Evolutionary conservation across 208 protist species (phyloP), one percentile per base, ranked within the genome.

Genomic region (Trypanosoma conorhini): DNA sequence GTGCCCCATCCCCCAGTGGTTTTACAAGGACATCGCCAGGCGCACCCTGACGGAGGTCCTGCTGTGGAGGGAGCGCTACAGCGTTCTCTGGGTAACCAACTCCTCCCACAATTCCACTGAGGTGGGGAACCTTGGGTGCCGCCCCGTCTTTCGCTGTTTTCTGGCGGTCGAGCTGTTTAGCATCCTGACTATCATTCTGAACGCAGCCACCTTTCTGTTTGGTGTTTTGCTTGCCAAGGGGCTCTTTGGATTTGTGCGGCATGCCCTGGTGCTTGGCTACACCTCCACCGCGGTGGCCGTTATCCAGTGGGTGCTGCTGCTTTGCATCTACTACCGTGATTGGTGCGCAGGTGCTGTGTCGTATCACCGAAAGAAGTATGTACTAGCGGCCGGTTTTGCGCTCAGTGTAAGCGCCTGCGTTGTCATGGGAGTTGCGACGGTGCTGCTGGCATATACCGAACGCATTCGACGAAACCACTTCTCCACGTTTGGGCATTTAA

Each of bases 1-100:
- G n/a, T 88, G 77, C 76, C 77, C 80, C 38, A 82, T 89, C 59
- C 57, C 85, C 12, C 85, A 90, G 68, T 94, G 85, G 80, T 86
- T 85, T 73, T 94, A 91, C 81, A 94, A 94, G 77, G 60, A 86
- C 70, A 72, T 59, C 50, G 66, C 44, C 22, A 88, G 75, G 42
- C 72, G 64, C 46, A 67, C 30, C 28, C 62, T 80, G 33, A 87
- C 70, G 12, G 83, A 94, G 22, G 77, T 91, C 19, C 73, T 87
- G 72, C 74, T 94, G 48, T 94, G 85, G 82, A 76, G 77, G 30
- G 58, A 80, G 58, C 72, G 77, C 19, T 42, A 76, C 3, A 63
- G 78, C 38, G 65, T 74, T 67, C 83, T 93, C 51, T 93, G 87
- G 85, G 77, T 82, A 62, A 26, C 59, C 42, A 71, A 58, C 30